Percentiles rank a stretch among this genome's conserved stretches.
These are phyloP conservation scores for Plasmopara viticola DNA, from an alignment of 352 stramenopile species.

Conservation along the genomic window DNA sequence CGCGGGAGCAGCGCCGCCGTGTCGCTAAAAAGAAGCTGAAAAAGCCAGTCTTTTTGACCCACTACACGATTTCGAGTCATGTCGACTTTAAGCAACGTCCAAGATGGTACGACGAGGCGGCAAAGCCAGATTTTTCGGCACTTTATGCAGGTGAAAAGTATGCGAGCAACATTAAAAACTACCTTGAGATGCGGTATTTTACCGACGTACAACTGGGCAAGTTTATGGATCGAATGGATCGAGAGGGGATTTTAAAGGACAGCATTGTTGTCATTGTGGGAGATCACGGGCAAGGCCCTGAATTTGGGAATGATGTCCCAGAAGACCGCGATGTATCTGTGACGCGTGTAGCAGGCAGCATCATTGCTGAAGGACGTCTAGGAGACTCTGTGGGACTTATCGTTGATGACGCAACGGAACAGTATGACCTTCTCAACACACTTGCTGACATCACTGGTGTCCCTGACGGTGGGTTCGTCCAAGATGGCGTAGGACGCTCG, in stretches of 20 bases:
- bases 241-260: constrained; percentile 4
- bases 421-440: constrained; percentile 6
- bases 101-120: constrained; percentile 4
- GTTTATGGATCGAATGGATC: constrained; percentile 8
- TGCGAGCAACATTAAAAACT: constrained; percentile 2
- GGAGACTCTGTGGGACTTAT: constrained; percentile 4
- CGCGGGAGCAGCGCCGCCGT: neutral
- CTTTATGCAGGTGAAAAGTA: constrained; percentile 4
- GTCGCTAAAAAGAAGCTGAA: neutral
- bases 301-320: constrained; percentile 6
- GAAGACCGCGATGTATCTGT: constrained; percentile 4
- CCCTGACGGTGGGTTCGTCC: constrained; percentile 2
- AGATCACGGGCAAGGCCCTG: constrained; percentile 6
- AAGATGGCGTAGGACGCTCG: constrained; percentile 6
- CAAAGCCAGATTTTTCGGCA: constrained; percentile 3
- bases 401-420: constrained; percentile 6
- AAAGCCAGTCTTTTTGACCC: constrained; percentile 4
- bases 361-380: constrained; percentile 8
- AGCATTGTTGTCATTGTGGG: constrained; percentile 7
- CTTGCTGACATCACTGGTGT: constrained; percentile 6
- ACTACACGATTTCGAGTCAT: constrained; percentile 6
- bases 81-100: constrained; percentile 4
- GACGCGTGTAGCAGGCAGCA: constrained; percentile 4
- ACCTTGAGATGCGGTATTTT: constrained; percentile 7
- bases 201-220: constrained; percentile 7